Evolutionary conservation across 495 filamentous ascomycete species (phyloP).

Genomic region (Filosporella fistucella): DNA sequence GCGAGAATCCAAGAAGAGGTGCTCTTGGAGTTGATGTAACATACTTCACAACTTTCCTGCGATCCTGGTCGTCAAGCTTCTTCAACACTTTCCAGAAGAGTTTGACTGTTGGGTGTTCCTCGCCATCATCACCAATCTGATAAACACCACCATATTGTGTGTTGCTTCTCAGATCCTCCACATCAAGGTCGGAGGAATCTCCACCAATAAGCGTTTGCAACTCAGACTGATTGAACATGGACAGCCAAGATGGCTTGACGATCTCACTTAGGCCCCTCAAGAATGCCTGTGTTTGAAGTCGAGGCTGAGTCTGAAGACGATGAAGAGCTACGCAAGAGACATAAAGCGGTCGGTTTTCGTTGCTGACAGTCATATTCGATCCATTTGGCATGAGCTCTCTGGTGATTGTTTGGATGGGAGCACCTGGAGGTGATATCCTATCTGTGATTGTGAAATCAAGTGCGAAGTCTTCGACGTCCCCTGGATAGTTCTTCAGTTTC

Average conservation of each 20-base stretch:
- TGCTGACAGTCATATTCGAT: conserved; percentile 76
- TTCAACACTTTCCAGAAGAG: conserved; percentile 93
- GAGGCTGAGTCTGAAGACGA: conserved; percentile 73
- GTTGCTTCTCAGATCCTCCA: conserved; percentile 81
- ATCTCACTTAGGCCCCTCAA: conserved; percentile 79
- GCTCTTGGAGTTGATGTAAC: conserved; percentile 91
- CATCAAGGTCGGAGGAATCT: conserved; percentile 76
- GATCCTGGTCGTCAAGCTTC: conserved; percentile 64
- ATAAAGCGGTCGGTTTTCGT: conserved; percentile 88
- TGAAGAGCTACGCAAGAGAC: conserved; percentile 87
- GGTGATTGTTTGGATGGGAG: conserved; percentile 52
- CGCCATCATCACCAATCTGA: conserved; percentile 75
- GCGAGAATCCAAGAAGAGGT: conserved; percentile 85
- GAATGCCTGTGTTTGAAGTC: conserved; percentile 78
- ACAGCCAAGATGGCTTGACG: conserved; percentile 87
- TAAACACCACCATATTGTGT: conserved; percentile 89
- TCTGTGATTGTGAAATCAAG: conserved; percentile 91
- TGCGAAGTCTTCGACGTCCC: conserved; percentile 73
- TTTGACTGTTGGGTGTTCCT: conserved; percentile 77
- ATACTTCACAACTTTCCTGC: conserved; percentile 86
- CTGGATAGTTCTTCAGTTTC: conserved; percentile 81
- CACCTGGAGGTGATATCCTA: conserved; percentile 53
- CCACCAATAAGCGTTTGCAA: conserved; percentile 90
- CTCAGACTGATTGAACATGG: conserved; percentile 97
- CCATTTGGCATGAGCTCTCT: conserved; percentile 73